These are phyloP conservation scores for Sphaerulina populicola DNA, from an alignment of 2,329 filamentous ascomycete species.

Conservation along the genomic window DNA sequence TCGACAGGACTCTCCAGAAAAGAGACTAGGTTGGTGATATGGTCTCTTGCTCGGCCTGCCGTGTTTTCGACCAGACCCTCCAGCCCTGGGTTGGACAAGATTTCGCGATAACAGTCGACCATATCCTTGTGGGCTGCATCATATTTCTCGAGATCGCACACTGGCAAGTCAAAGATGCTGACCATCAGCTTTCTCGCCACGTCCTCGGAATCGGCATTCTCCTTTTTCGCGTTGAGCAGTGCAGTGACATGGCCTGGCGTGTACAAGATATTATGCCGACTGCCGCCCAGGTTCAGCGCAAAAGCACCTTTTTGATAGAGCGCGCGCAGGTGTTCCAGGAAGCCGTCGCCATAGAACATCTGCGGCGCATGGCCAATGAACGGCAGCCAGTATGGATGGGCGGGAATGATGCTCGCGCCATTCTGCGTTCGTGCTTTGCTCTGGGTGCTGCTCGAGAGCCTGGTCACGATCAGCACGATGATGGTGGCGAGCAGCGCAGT, in stretches of 20 bases:
- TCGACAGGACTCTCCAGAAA: constrained; percentile 54
- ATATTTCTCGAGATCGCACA: constrained; percentile 30
- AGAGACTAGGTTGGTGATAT: constrained; percentile 50
- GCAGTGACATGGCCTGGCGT: constrained; percentile 42
- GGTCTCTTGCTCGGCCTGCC: constrained; percentile 36
- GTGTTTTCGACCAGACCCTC: constrained; percentile 36
- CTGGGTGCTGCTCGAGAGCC: constrained; percentile 17
- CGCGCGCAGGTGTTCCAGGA: constrained; percentile 38
- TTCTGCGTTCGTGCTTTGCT: constrained; percentile 14
- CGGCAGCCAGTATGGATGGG: constrained; percentile 53
- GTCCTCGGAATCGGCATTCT: constrained; percentile 25
- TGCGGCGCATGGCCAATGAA: constrained; percentile 48
- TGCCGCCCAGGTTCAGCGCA: constrained; percentile 43
- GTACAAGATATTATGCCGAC: constrained; percentile 44
- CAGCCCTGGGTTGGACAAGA: constrained; percentile 44
- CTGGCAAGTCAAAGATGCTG: constrained; percentile 38
- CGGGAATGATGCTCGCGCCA: constrained; percentile 24
- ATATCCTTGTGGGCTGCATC: constrained; percentile 34
- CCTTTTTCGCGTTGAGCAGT: constrained; percentile 34
- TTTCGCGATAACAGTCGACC: constrained; percentile 31
- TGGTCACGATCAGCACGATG: constrained; percentile 17
- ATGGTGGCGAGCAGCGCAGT: constrained; percentile 9
- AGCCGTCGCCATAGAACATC: constrained; percentile 39
- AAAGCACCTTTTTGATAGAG: constrained; percentile 39
- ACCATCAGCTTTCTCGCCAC: constrained; percentile 25